Evolutionary conservation across 2,329 filamentous ascomycete genomes (phyloP).

Genomic region (Elsinoe fawcettii): DNA sequence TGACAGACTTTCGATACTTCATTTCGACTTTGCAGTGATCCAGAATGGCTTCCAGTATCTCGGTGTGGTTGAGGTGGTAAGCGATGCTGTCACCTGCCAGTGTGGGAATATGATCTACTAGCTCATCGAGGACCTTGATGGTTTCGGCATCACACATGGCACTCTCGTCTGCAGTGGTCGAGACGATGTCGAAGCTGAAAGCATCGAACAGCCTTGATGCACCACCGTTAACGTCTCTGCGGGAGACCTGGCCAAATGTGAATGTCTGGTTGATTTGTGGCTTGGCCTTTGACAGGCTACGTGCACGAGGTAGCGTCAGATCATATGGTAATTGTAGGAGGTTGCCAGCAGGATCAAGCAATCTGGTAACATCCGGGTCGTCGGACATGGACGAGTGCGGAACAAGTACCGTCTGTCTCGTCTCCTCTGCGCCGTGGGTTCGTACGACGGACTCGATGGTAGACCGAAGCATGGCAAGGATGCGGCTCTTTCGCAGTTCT

Average conservation of each 20-base stretch:
- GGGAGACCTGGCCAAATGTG: constrained; percentile 80
- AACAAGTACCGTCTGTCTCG: constrained; percentile 65
- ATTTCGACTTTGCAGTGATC: constrained; percentile 75
- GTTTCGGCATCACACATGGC: constrained; percentile 88
- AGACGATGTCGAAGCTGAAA: constrained; percentile 95
- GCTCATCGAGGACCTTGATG: constrained; percentile 89
- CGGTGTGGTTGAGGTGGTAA: constrained; percentile 83
- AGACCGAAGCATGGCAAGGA: constrained; percentile 55
- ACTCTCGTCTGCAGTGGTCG: constrained; percentile 63
- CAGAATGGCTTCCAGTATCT: constrained; percentile 79
- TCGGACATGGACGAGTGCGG: constrained; percentile 74
- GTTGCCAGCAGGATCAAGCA: constrained; percentile 78
- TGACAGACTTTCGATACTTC: constrained; percentile 60
- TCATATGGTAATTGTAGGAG: constrained; percentile 91
- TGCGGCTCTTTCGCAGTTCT: constrained; percentile 19
- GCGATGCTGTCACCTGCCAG: constrained; percentile 64
- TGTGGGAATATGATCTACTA: constrained; percentile 71
- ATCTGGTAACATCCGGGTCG: constrained; percentile 59
- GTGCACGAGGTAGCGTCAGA: constrained; percentile 79
- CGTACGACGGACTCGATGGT: constrained; percentile 71
- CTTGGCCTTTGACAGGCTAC: constrained; percentile 66
- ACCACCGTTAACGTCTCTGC: constrained; percentile 68
- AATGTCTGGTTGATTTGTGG: constrained; percentile 67
- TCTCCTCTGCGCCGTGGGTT: constrained; percentile 81
- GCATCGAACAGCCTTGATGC: constrained; percentile 79